phyloP scores from a whole-genome alignment of 179 eudicot genomes.

The Vitellaria paradoxa region DNA sequence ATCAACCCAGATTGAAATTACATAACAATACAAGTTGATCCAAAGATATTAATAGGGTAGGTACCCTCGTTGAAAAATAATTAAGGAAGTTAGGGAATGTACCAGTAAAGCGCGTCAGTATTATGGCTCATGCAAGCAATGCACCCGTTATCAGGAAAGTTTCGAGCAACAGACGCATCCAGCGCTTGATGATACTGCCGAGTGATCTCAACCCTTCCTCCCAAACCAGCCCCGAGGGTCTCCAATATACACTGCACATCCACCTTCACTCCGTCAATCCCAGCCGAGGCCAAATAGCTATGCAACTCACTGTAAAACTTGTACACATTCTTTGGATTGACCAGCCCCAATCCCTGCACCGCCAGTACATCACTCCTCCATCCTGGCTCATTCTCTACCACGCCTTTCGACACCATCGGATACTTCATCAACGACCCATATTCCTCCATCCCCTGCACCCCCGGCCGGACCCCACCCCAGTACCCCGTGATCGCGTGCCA shows the following conservation, averaged over 20 bases:
- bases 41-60: neutral
- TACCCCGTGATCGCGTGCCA: slow-evolving; percentile 97
- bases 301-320: slow-evolving; percentile 83
- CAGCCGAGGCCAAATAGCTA: slow-evolving; percentile 71
- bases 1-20: neutral
- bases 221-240: slow-evolving; percentile 81
- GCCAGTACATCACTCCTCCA: slow-evolving; percentile 75
- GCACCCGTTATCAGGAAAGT: slow-evolving; percentile 92
- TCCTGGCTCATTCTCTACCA: slow-evolving; percentile 65
- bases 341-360: slow-evolving; percentile 78
- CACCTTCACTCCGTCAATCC: slow-evolving; percentile 94
- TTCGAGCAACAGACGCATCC: slow-evolving; percentile 78
- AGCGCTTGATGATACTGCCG: slow-evolving; percentile 87
- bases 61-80: neutral
- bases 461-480: slow-evolving; percentile 98
- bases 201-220: slow-evolving; percentile 89
- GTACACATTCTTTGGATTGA: slow-evolving; percentile 76
- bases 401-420: slow-evolving; percentile 63
- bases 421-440: slow-evolving; percentile 68
- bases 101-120: slow-evolving; percentile 90
- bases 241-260: slow-evolving; percentile 91
- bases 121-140: slow-evolving; percentile 99
- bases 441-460: slow-evolving; percentile 75
- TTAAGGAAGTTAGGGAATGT: slow-evolving; percentile 11
- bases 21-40: neutral